Evolutionary conservation across 2,329 filamentous ascomycete species (phyloP).

Genomic region (Colletotrichum sp.): DNA sequence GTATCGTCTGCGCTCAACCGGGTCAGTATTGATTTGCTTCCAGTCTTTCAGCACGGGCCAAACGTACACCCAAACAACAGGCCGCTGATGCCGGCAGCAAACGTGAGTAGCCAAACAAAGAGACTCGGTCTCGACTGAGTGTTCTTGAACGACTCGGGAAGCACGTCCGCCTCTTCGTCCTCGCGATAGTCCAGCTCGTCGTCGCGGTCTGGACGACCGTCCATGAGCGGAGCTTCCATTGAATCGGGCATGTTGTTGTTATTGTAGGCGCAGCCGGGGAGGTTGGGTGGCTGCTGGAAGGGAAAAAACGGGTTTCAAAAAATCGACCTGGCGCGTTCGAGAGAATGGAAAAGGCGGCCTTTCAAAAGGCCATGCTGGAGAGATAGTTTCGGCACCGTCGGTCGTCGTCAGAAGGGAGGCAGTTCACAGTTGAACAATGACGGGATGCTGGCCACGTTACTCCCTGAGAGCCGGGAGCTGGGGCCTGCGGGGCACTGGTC

Average conservation of each 20-base stretch:
- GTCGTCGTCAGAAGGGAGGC: neutral
- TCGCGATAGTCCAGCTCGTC: slow-evolving; percentile 26
- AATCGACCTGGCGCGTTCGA: neutral
- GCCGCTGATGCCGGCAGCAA: slow-evolving; percentile 71
- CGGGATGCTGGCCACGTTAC: slow-evolving; percentile 20
- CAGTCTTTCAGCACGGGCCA: neutral
- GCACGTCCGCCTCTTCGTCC: slow-evolving; percentile 29
- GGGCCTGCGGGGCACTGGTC: slow-evolving; percentile 17
- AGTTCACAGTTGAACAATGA: neutral
- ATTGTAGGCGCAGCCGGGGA: neutral
- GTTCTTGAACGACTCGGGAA: slow-evolving; percentile 20
- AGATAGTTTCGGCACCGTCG: slow-evolving; percentile 8
- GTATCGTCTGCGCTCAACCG: slow-evolving; percentile 58
- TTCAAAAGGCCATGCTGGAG: slow-evolving; percentile 17
- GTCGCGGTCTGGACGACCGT: slow-evolving; percentile 30
- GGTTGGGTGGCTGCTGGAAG: neutral
- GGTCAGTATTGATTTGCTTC: neutral
- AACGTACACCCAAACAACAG: slow-evolving; percentile 70
- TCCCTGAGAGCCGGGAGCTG: slow-evolving; percentile 14
- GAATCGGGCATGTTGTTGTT: slow-evolving; percentile 18
- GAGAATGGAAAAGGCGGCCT: neutral
- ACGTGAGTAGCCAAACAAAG: slow-evolving; percentile 66
- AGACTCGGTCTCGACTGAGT: slow-evolving; percentile 39
- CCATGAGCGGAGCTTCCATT: slow-evolving; percentile 20
- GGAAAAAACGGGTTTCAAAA: neutral